phyloP scores from a whole-genome alignment of 1,284 basidiomycete genomes.

The Flammula alnicola region DNA sequence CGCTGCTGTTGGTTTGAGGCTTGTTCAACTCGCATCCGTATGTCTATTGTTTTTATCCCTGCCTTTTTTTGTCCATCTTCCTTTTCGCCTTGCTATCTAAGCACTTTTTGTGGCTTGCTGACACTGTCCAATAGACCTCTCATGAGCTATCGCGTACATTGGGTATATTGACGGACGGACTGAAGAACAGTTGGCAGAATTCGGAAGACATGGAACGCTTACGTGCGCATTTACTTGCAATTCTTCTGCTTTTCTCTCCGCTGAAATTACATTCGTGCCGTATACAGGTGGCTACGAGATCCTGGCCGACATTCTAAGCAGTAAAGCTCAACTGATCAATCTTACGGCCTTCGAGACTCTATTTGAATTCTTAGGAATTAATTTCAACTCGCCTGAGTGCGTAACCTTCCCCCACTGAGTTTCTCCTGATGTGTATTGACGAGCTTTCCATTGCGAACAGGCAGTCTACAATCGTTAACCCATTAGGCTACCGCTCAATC shows the following conservation, averaged over 20 bases:
- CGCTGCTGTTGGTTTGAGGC: conserved; percentile 71
- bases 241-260: conserved; percentile 2
- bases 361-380: conserved; percentile 85
- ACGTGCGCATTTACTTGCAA: conserved; percentile 47
- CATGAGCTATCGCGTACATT: conserved; percentile 78
- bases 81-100: no score
- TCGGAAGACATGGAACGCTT: conserved; percentile 91
- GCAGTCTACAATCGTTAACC: conserved; percentile 81
- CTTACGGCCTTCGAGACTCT: conserved; percentile 77
- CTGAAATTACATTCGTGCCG: no score
- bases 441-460: no score
- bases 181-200: conserved; percentile 88
- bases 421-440: no score
- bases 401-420: conserved; percentile 27
- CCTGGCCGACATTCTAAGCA: conserved; percentile 73
- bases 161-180: conserved; percentile 74
- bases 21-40: conserved; percentile 82
- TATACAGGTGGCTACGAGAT: conserved; percentile 85
- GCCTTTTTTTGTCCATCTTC: no score
- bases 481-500: conserved; percentile 81
- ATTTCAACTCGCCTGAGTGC: conserved; percentile 80
- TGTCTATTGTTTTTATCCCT: conserved; percentile 26
- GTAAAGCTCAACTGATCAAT: conserved; percentile 79
- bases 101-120: no score
- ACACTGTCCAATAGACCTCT: no score